Percentiles rank a stretch among this genome's conserved stretches.
phyloP scores from a whole-genome alignment of 2,329 filamentous ascomycete genomes.

The Pestalotiopsis sp. region DNA sequence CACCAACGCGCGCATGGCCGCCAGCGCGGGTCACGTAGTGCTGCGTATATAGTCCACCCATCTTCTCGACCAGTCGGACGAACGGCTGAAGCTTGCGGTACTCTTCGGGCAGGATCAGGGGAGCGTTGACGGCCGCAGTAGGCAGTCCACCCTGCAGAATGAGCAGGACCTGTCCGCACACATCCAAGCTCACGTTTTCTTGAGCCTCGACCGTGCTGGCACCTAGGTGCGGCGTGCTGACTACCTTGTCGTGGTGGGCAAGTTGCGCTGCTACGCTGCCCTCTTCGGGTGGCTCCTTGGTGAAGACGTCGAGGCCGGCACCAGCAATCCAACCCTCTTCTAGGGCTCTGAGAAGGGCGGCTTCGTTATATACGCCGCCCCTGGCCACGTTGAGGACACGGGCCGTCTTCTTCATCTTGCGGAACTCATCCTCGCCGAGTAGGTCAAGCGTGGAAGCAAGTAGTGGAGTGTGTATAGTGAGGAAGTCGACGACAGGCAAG shows the following conservation, averaged over 20 bases:
- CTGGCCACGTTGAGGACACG: constrained; percentile 78
- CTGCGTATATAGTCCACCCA: constrained; percentile 79
- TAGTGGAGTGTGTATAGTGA: constrained; percentile 81
- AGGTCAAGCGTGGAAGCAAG: constrained; percentile 77
- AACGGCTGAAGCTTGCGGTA: constrained; percentile 78
- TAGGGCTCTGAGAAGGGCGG: constrained; percentile 69
- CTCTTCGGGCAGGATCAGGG: constrained; percentile 79
- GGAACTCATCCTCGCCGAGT: constrained; percentile 67
- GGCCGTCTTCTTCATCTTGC: constrained; percentile 72
- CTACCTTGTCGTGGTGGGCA: constrained; percentile 69
- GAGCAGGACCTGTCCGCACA: constrained; percentile 76
- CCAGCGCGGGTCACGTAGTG: constrained; percentile 57
- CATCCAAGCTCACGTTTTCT: constrained; percentile 81
- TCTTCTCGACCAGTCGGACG: constrained; percentile 74
- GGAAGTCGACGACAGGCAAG: constrained; percentile 69
- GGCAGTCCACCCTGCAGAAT: constrained; percentile 75
- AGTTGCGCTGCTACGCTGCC: constrained; percentile 63
- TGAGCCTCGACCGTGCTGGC: constrained; percentile 82
- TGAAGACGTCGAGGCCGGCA: constrained; percentile 80
- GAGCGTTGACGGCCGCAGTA: constrained; percentile 77
- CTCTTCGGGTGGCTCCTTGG: constrained; percentile 67
- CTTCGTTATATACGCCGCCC: constrained; percentile 80
- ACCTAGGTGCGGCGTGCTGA: constrained; percentile 78
- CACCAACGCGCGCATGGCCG: constrained; percentile 48
- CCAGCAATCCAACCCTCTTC: constrained; percentile 73